Base-by-base conservation (phyloP, 2,329 filamentous ascomycete species). In the Penicillium sp. region DNA sequence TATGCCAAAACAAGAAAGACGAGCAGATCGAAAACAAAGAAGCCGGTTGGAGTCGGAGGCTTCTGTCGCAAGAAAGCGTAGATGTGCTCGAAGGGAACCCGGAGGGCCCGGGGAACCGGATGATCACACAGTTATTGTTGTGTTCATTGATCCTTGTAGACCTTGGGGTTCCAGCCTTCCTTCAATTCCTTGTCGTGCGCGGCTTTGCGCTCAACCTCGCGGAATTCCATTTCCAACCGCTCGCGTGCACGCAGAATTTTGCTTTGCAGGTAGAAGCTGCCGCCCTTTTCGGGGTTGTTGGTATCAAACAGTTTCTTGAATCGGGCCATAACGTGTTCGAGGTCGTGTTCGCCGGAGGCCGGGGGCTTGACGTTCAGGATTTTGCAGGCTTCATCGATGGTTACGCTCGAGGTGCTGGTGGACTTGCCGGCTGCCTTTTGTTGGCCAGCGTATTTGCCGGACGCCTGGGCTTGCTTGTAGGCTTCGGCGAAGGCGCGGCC, bases 191-290 rank as follows among this genome's bases (percentile, higher is more conserved):
- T 87, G 71, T 96, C 91, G 69, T 86, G 82, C 66, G 87, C 86
- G 15, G 84, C 83, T 72, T 88, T 86, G 72, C 90, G 88, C 69
- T 86, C 82, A 59, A 87, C 84, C 58, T 89, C 86, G 63, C 87
- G 83, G 41, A 94, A 80, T 77, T 99, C 93, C 69, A 89, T 83
- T 80, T 97, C 93, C 78, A 99, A 89, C 63, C 94, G 83, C 79
- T 99, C 93, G 69, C 93, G 86, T 58, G 94, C 94, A 62, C 94
- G 84, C 67, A 97, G 78, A 55, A 99, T 86, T 80, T 99, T 99
- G 82, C 93, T 97, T 79, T 99, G 94, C 49, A 99, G 82, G 77
- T 99, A 99, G 78, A 99, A 99, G 70, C 92, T 97, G 53, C 94
- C 94, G 37, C 94, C 94, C 72, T 96, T 96, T 77, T 95, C 84